Evolutionary conservation across 495 filamentous ascomycete species (phyloP).

Genomic region (Xylaria intraflava): DNA sequence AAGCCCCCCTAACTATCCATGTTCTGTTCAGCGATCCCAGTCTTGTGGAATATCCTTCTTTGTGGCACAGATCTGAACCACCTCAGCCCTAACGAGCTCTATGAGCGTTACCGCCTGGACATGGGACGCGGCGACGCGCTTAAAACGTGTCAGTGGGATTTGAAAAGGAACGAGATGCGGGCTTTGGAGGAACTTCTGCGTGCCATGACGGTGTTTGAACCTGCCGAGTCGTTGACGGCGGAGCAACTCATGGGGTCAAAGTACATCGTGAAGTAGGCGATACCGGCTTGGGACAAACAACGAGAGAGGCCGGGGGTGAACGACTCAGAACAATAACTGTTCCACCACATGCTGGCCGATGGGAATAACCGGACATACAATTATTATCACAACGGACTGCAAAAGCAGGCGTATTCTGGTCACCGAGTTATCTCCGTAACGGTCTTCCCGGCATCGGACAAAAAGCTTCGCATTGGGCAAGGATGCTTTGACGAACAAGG

Average conservation of each 20-base stretch:
- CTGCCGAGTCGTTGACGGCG: constrained; percentile 27
- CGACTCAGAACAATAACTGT: background rate
- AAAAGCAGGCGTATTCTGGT: too few relatives aligned
- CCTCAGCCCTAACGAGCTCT: constrained; percentile 15
- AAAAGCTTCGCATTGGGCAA: too few relatives aligned
- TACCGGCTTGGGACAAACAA: constrained; percentile 3
- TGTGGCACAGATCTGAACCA: constrained; percentile 25
- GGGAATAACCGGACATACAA: too few relatives aligned
- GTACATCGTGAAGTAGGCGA: constrained; percentile 13
- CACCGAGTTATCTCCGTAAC: too few relatives aligned
- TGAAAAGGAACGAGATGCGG: constrained; percentile 23
- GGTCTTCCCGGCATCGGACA: too few relatives aligned
- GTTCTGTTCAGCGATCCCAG: constrained; percentile 18
- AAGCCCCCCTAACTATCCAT: constrained; percentile 28
- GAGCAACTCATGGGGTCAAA: constrained; percentile 20
- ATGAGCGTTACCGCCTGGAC: constrained; percentile 22
- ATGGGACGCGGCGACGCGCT: constrained; percentile 29
- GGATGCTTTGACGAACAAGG: too few relatives aligned
- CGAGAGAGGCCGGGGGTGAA: background rate
- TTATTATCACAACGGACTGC: too few relatives aligned
- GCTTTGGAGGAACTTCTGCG: constrained; percentile 29
- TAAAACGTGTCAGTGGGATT: constrained; percentile 27
- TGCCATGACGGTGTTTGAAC: constrained; percentile 33
- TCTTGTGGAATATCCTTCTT: too few relatives aligned
- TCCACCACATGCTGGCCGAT: background rate